These are phyloP conservation scores for Penicillium decumbens DNA, from an alignment of 2,329 filamentous ascomycete species.

Conservation along the genomic window DNA sequence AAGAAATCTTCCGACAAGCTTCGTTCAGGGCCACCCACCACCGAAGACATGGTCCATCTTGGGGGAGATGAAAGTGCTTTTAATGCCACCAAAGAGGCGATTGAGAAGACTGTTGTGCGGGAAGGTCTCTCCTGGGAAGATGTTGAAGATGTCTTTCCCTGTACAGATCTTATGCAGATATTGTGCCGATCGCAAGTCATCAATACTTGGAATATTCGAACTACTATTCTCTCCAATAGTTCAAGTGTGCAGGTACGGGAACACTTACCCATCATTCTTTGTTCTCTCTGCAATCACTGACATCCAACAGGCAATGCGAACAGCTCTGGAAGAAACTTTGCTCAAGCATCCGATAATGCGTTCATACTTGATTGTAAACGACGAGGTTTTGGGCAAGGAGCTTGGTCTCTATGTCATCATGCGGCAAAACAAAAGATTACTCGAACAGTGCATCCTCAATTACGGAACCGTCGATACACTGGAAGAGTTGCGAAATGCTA, in stretches of 20 bases:
- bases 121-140: neutral
- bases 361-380: neutral
- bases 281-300: neutral
- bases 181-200: neutral
- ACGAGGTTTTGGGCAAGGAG: neutral
- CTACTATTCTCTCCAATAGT: neutral
- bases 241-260: neutral
- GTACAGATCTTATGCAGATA: neutral
- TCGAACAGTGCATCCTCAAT: neutral
- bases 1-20: neutral
- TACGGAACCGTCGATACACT: neutral
- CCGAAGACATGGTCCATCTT: neutral
- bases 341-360: neutral
- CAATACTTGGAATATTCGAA: neutral
- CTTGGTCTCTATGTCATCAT: neutral
- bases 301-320: neutral
- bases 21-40: neutral
- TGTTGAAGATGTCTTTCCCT: neutral
- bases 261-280: neutral
- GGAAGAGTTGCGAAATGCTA: neutral
- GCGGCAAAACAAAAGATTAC: neutral
- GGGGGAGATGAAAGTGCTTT: neutral
- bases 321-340: neutral
- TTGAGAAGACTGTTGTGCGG: neutral
- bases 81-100: neutral